Base-by-base conservation (phyloP, 352 stramenopile genomes). In the Globisporangium iwayamae region DNA sequence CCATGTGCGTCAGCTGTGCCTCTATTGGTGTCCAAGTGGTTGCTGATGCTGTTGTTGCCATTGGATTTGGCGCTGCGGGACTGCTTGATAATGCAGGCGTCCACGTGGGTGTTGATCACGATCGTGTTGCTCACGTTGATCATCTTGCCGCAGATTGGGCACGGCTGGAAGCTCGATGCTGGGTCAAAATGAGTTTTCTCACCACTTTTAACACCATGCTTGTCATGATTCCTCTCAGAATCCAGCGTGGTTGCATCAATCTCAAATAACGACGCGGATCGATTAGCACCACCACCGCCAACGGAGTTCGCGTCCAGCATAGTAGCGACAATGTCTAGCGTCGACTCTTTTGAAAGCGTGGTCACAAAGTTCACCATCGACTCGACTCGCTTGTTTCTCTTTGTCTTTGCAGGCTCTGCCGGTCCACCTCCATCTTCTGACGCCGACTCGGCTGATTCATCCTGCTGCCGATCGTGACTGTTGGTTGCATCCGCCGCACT, bases 31-130 rank as follows among this genome's bases (percentile, higher is more conserved):
- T 30, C n/a, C 36, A 41, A 16, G 36, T 41, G 36, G 36, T 32
- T 56, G 46, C 20, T 2, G 18, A 20, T 10, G 55, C n/a, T 10
- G 4, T 8, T 16, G 34, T 22, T 46, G 22, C 46, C n/a, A 14
- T 28, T 52, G 28, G 4, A 16, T 22, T 11, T n/a, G 38, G n/a
- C 61, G 4, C 8, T n/a, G 10, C 34, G 34, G 22, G 53, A 46
- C 50, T 57, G 41, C 30, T 50, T 39, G 1, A n/a, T 11, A 36
- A 85, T 69, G 39, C 82, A 91, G 8, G 62, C 69, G 46, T 91
- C 82, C 25, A 91, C 77, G 63, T 91, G 82, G 51, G 70, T 65
- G 57, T 88, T 90, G 61, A 91, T 78, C n/a, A 76, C 66, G 47
- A 87, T 73, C 30, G 73, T 73, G 62, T 75, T 87, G 28, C 62